These are phyloP conservation scores for Neurospora africana DNA, from an alignment of 495 filamentous ascomycete genomes.

Conservation along the genomic window DNA sequence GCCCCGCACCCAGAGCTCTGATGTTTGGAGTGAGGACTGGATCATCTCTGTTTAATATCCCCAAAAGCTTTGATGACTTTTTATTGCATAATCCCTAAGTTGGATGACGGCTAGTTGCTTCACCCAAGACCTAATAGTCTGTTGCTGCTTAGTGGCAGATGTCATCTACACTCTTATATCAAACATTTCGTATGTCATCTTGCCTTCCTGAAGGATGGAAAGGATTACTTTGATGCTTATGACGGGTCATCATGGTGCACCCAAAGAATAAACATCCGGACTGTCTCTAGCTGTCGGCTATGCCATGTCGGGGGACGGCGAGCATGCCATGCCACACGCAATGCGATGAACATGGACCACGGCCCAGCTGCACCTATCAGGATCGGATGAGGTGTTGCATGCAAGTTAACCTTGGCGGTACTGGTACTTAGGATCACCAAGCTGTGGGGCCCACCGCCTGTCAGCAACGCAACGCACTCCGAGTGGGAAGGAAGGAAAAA, in stretches of 20 bases:
- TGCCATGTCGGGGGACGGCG: not conserved
- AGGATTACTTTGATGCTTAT: not conserved
- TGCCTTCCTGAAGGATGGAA: not conserved
- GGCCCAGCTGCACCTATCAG: not conserved
- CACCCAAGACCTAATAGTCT: not conserved
- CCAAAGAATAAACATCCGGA: not conserved
- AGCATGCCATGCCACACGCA: not conserved
- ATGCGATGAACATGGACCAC: not conserved
- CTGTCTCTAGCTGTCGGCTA: not conserved
- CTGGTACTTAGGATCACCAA: constrained; percentile 18
- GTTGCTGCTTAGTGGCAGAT: not conserved
- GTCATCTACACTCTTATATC: not conserved
- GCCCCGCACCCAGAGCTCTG: not conserved
- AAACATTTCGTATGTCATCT: not conserved
- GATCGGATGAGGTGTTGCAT: constrained; percentile 10
- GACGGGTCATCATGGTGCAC: not conserved
- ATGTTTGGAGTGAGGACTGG: not conserved
- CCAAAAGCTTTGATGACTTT: not conserved
- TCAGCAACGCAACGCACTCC: constrained; percentile 7
- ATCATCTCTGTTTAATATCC: not conserved
- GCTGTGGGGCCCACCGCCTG: constrained; percentile 9
- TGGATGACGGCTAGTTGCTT: not conserved
- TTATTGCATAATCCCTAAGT: not conserved
- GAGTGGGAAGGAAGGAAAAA: not conserved
- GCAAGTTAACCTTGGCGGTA: constrained; percentile 9